Evolutionary conservation across 1,139 yeast genomes (phyloP).

Genomic region (Suhomyces ambrosiae): DNA sequence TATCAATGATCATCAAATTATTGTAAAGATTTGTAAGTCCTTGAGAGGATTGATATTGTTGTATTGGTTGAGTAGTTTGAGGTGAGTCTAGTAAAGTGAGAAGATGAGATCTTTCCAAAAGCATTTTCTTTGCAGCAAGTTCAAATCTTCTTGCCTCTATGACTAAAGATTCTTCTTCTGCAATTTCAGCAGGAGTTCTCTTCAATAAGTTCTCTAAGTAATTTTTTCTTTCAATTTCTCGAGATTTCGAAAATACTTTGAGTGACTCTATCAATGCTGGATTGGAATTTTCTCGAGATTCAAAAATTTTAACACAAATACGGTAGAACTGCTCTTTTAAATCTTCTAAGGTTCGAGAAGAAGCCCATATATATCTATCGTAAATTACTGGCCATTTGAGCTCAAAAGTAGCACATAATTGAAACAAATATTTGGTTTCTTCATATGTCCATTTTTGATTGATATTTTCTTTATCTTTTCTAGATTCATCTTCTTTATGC

Average conservation of each 20-base stretch:
- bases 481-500: constrained; percentile 7
- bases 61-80: constrained; percentile 72
- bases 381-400: constrained; percentile 83
- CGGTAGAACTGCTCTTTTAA: constrained; percentile 78
- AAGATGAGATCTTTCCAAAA: constrained; percentile 78
- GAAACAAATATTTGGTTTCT: constrained; percentile 77
- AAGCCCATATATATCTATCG: constrained; percentile 64
- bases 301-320: constrained; percentile 39
- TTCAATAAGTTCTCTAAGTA: constrained; percentile 75
- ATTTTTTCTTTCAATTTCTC: constrained; percentile 77
- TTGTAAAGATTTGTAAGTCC: constrained; percentile 87
- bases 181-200: constrained; percentile 94
- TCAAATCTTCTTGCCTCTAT: constrained; percentile 93
- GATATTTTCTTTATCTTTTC: constrained; percentile 7
- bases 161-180: constrained; percentile 93
- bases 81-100: constrained; percentile 86
- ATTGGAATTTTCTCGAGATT: constrained; percentile 50
- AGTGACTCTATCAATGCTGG: constrained; percentile 52
- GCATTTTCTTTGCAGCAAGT: constrained; percentile 87
- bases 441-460: constrained; percentile 63
- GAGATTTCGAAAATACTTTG: constrained; percentile 59
- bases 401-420: constrained; percentile 71
- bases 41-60: constrained; percentile 81
- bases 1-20: constrained; percentile 77
- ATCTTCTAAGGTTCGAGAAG: constrained; percentile 63